Percentiles rank a stretch among this genome's conserved stretches.
Conservation (phyloP, 225 moss, liverwort and hornwort genomes). For the Anthoceros angustus region DNA sequence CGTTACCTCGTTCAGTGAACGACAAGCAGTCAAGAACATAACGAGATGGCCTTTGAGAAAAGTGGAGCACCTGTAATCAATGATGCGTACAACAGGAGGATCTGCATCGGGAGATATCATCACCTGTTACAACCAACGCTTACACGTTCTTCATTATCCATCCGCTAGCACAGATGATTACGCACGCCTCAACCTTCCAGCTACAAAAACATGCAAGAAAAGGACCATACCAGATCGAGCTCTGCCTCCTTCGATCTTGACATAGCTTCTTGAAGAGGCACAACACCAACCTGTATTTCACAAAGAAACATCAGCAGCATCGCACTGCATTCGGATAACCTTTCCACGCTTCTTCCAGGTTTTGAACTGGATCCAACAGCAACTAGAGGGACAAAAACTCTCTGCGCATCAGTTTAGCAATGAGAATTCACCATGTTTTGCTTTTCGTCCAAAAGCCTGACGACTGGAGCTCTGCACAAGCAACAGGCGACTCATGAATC, state of each 20-base stretch:
- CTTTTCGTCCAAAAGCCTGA: constrained; percentile 75
- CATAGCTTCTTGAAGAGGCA: constrained; percentile 62
- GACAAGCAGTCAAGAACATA: constrained; percentile 2
- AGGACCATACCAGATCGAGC: constrained; percentile 66
- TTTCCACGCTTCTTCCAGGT: not conserved
- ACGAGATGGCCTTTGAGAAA: not conserved
- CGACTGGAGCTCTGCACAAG: constrained; percentile 45
- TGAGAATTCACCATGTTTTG: constrained; percentile 59
- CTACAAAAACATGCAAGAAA: not conserved
- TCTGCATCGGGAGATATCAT: constrained; percentile 98
- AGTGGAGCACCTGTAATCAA: constrained; percentile 73
- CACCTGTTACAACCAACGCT: constrained; percentile 34
- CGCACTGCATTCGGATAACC: not conserved
- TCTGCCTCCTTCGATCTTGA: constrained; percentile 69
- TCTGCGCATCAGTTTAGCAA: not conserved
- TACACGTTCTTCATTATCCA: not conserved
- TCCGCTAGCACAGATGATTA: not conserved
- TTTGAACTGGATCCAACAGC: not conserved
- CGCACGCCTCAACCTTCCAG: not conserved
- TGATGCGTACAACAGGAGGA: constrained; percentile 92
- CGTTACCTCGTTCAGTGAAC: not conserved
- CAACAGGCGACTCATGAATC: not conserved
- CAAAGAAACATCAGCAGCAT: not conserved
- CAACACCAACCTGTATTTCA: constrained; percentile 57
- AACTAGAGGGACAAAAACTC: not conserved